A percentile compares a stretch with the other conserved stretches of the same genome.
Evolutionary conservation across 2,329 filamentous ascomycete species (phyloP).

Genomic region (Penicillium palitans): DNA sequence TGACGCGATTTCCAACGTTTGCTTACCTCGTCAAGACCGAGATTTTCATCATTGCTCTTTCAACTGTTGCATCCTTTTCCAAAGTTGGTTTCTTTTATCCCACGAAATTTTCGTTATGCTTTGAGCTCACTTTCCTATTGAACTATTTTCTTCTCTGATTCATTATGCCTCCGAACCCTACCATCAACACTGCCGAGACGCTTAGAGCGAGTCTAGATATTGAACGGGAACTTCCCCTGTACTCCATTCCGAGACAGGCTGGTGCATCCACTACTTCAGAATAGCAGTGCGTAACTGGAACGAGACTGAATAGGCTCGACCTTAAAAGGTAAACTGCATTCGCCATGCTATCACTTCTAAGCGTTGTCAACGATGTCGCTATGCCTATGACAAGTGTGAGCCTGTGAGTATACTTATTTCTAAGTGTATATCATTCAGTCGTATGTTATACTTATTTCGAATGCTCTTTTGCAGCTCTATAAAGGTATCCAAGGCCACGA

Average conservation of each 20-base stretch:
- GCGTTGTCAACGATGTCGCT: not conserved
- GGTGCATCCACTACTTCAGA: not conserved
- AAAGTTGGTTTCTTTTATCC: not conserved
- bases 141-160: too few relatives aligned
- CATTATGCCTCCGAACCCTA: too few relatives aligned
- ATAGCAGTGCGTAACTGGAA: not conserved
- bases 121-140: not conserved
- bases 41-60: too few relatives aligned
- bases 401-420: not conserved
- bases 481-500: not conserved
- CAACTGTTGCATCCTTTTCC: too few relatives aligned
- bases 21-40: not conserved
- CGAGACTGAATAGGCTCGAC: too few relatives aligned
- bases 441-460: not conserved
- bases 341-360: not conserved
- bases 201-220: too few relatives aligned
- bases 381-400: not conserved
- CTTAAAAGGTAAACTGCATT: not conserved
- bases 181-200: too few relatives aligned
- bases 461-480: not conserved
- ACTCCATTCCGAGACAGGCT: not conserved
- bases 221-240: too few relatives aligned
- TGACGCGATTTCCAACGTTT: not conserved
- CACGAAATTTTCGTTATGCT: not conserved
- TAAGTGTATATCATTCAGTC: not conserved